phyloP scores from a whole-genome alignment of 345 rosid genomes.

The Linum lewisii region DNA sequence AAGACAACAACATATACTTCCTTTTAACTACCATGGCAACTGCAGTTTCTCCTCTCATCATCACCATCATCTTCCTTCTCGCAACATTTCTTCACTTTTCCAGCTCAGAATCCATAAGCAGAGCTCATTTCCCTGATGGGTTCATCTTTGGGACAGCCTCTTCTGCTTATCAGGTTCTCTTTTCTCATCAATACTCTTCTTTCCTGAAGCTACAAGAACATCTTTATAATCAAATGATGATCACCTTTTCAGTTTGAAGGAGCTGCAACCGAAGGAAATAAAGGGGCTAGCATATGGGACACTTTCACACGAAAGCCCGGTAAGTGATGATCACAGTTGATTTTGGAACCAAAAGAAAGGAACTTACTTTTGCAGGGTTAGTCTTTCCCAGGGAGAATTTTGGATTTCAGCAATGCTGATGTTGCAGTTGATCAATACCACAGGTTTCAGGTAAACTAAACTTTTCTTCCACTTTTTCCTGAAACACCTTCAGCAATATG shows the following conservation, averaged over 20 bases:
- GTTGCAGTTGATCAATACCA: conserved; percentile 88
- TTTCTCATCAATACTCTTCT: background rate
- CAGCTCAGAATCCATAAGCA: conserved; percentile 38
- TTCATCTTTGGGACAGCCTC: conserved; percentile 87
- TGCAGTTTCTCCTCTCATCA: background rate
- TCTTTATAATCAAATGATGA: background rate
- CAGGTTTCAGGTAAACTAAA: conserved; percentile 46
- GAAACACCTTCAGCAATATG: background rate
- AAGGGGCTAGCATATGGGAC: conserved; percentile 85
- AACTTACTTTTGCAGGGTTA: background rate
- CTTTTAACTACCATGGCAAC: conserved; percentile 15
- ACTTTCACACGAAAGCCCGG: conserved; percentile 74
- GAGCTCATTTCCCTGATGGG: conserved; percentile 65
- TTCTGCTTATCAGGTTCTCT: conserved; percentile 74
- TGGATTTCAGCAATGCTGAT: conserved; percentile 97
- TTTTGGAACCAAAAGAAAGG: background rate
- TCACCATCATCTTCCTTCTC: conserved; percentile 12
- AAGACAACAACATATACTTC: background rate
- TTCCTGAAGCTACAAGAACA: background rate
- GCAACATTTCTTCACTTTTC: conserved; percentile 12
- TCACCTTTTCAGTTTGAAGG: conserved; percentile 59
- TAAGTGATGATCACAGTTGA: conserved; percentile 9
- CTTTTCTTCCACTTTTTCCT: too few species aligned
- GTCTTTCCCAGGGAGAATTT: conserved; percentile 50
- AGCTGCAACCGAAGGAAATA: conserved; percentile 81